Evolutionary conservation across 441 rosid genomes (phyloP), one percentile per base, ranked within the genome.

Genomic region (Syzygium malaccense): DNA sequence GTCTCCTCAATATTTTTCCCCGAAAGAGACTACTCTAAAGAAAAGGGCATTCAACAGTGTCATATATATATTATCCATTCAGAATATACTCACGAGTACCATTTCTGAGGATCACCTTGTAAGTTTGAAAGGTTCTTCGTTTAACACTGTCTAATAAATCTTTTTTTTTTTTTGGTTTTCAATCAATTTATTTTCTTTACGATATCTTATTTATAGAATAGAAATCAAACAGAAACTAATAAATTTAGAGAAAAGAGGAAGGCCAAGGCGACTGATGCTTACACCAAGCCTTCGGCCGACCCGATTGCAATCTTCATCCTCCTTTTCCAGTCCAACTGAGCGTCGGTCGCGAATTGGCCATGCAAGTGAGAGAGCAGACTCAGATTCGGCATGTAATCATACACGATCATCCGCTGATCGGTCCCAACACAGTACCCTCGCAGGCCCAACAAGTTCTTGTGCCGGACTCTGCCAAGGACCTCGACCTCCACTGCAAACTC

Each of bases 301-400:
- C 90, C 88, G 19, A 89, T 71, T 11, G 75, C 75, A 56, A 89
- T 75, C 5, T 86, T 86, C 90, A 85, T 85, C 87, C 87, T 85
- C 18, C 87, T 85, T 85, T 86, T 86, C 90, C 90, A 89, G 62
- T 89, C 88, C n/a, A 89, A 25, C 18, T 86, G 90, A 25, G 28
- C 87, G 8, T 89, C 88, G 20, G 30, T 58, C 4, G 90, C 68
- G 45, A 89, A 89, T 17, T 89, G 90, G 45, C 90, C 90, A 30
- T 89, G 90, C 55, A 89, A 86, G 45, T 89, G 90, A 25, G 90
- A 89, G n/a, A 89, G 90, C 41, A 89, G 87, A 57, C 90, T 89
- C 48, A 89, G 88, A 55, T 89, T 89, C 0, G 88, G 88, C 90
- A 86, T 89, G 88, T 89, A 89, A 89, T 89, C 88, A 17, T 86